A percentile compares a stretch with the other conserved stretches of the same genome.
Evolutionary conservation across 768 basidiomycete genomes (phyloP).

Genomic region (Tricholoma saponaceum): DNA sequence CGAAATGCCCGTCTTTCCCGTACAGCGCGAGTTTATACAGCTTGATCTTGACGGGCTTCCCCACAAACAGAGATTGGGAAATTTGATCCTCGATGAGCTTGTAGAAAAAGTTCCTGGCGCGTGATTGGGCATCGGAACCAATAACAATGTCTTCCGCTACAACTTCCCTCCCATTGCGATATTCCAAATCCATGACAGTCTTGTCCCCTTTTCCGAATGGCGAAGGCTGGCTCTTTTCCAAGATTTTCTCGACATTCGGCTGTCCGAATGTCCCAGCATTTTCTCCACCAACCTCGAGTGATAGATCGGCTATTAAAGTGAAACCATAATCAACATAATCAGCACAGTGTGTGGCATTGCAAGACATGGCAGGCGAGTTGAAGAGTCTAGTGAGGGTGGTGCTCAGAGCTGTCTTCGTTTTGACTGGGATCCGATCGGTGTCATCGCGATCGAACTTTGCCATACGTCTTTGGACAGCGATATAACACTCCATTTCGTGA

Average conservation of each 20-base stretch:
- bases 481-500: background rate
- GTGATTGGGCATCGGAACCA: background rate
- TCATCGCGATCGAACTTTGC: background rate
- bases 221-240: slow-evolving; percentile 9
- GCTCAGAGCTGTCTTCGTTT: background rate
- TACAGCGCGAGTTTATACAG: slow-evolving; percentile 17
- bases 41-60: slow-evolving; percentile 1
- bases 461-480: background rate
- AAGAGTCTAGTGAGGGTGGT: background rate
- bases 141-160: background rate
- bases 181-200: slow-evolving; percentile 11
- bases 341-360: background rate
- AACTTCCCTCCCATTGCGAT: slow-evolving; percentile 13
- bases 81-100: background rate
- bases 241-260: slow-evolving; percentile 11
- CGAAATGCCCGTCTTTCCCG: slow-evolving; percentile 15
- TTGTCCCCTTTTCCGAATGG: slow-evolving; percentile 14
- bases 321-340: too few relatives aligned
- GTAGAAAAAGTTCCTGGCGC: background rate
- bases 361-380: background rate
- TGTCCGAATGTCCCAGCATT: slow-evolving; percentile 9
- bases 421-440: background rate
- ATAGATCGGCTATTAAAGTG: background rate
- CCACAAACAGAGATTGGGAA: background rate
- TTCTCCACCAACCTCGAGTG: slow-evolving; percentile 5